Evolutionary conservation across 495 filamentous ascomycete species (phyloP), one percentile per base, ranked within the genome.

Genomic region (Neurospora africana): DNA sequence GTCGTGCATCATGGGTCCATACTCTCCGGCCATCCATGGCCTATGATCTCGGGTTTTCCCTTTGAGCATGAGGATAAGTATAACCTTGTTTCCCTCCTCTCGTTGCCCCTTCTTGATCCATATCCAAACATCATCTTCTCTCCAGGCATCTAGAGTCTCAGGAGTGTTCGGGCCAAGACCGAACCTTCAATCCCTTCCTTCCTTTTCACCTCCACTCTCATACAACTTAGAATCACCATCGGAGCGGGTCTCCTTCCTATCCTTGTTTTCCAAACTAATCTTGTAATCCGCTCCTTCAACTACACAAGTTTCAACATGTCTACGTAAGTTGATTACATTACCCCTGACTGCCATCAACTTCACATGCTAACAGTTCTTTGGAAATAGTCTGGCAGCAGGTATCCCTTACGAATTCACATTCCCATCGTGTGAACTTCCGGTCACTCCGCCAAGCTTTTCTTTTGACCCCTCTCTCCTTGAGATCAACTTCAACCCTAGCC

Each of bases 381-480:
- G 69, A 41, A 17, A 35, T 61, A 85, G 84, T 84, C 82, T 85
- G 80, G 83, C 77, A 83, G 81, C 78, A 80, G 83, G 81, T 81
- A 81, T 85, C 79, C 78, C 83, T 69, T 86, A 86, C 76, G 85
- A 87, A 79, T 87, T 85, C 78, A 81, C 77, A 72, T 86, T 84
- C 75, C 80, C 83, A 38, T 77, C 80, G 74, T 84, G 81, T 81
- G 83, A 83, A 76, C 27, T 65, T 35, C 81, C 84, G 47, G 76
- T 74, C 73, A 83, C 84, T 30, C 83, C 84, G 70, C 84, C 84
- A 78, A 84, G 80, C 78, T 87, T 86, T 77, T 80, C 83, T 70
- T 87, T 87, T 82, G 86, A 86, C 43, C 82, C 86, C 69, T 84
- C 84, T 74, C 83, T 84, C 47, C 84, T 83, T 71, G 84, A 83